Evolutionary conservation across 225 moss, liverwort and hornwort species (phyloP), one percentile per base, ranked within the genome.

Genomic region (Neckera pumila): DNA sequence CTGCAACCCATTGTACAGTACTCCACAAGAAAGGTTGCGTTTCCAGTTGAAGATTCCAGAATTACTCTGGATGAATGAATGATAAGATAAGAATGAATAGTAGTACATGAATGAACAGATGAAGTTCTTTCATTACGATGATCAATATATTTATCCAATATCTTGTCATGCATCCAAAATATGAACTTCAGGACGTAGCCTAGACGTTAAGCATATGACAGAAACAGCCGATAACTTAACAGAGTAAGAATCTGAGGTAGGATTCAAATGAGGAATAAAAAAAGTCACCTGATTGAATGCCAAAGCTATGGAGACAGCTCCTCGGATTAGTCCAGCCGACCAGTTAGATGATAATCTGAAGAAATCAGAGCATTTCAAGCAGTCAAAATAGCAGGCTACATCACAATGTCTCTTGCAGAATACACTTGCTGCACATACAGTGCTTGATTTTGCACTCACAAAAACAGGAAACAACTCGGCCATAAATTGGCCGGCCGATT

Each of bases 281-380:
- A 76, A 85, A 59, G 61, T 62, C 86, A 92, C 95, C 90, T 95
- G 97, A 85, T 96, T 97, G 81, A 97, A 97, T 26, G 97, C 96
- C 64, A 99, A 86, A 64, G 98, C 97, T 63, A 99, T 96, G 77
- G 98, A 99, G 84, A 99, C 97, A 31, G 97, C 98, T 87, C 96
- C 98, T 82, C 97, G 91, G 96, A 99, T 99, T 76, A 99, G 87
- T 77, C 97, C 97, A 60, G 97, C 97, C 97, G 96, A 99, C 96
- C 96, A 99, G n/a, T n/a, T n/a, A n/a, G 31, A 99, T 97, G 87
- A 97, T 95, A 58, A 96, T 56, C 93, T 95, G 87, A 83, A 56
- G 65, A 61, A 67, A 76, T 13, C 47, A 82, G n/a, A 79, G 2
- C 45, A 61, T 51, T 58, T 73, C 40, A 63, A 75, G 49, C 11